Conservation (phyloP, 73 alveolate genomes). For the Stentor coeruleus region DNA sequence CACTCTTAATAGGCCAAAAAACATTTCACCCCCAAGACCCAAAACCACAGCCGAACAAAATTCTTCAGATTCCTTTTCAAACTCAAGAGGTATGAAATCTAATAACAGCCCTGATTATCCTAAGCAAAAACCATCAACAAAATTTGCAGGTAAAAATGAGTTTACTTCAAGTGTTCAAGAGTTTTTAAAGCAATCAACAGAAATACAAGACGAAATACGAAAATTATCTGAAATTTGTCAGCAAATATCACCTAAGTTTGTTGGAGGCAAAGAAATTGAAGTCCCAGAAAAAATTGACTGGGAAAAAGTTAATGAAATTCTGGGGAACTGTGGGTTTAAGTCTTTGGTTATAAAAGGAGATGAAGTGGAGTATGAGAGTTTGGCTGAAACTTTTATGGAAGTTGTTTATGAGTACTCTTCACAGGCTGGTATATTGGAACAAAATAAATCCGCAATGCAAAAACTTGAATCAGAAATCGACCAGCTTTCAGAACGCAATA, state of each 20-base stretch:
- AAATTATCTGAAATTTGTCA: slow-evolving; percentile 5
- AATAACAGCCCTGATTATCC: neutral
- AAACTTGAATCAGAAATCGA: neutral
- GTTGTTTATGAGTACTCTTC: neutral
- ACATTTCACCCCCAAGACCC: too few relatives aligned
- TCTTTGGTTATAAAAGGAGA: neutral
- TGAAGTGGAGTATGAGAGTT: neutral
- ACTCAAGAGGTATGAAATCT: neutral
- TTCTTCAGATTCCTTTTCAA: neutral
- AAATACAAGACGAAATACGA: slow-evolving; percentile 17
- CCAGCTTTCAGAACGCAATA: neutral
- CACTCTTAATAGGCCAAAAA: too few relatives aligned
- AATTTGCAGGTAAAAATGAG: neutral
- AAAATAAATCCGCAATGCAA: neutral
- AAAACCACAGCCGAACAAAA: too few relatives aligned
- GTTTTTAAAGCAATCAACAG: slow-evolving; percentile 6
- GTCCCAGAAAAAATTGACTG: neutral
- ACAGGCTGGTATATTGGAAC: neutral
- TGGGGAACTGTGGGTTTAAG: neutral
- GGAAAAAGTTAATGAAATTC: neutral
- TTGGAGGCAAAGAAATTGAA: neutral
- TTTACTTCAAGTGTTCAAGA: slow-evolving; percentile 15
- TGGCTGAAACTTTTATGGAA: neutral
- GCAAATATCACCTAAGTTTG: slow-evolving; percentile 14
- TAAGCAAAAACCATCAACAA: neutral